phyloP scores from a whole-genome alignment of 495 filamentous ascomycete genomes.

The Collariella sp. region DNA sequence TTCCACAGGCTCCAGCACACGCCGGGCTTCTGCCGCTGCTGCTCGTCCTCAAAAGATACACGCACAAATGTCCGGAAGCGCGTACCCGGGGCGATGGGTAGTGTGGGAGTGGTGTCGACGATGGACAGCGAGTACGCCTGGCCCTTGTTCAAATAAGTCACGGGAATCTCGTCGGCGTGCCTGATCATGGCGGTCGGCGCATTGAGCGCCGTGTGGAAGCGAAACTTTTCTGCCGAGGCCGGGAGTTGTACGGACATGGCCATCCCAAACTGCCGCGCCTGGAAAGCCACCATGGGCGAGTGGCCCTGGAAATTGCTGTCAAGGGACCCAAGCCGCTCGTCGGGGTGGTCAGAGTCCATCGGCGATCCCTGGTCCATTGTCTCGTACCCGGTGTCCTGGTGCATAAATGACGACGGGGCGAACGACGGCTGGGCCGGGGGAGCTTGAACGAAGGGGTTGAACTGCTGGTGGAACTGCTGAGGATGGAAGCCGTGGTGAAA shows the following conservation, averaged over 20 bases:
- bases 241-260: conserved; percentile 34
- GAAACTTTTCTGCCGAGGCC: conserved; percentile 58
- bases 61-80: conserved; percentile 81
- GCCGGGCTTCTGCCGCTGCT: conserved; percentile 72
- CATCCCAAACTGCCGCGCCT: conserved; percentile 34
- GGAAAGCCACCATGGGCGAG: conserved; percentile 40
- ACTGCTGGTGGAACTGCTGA: conserved; percentile 63
- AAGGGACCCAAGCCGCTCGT: conserved; percentile 42
- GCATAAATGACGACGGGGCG: conserved; percentile 71
- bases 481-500: conserved; percentile 52
- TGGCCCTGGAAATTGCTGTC: conserved; percentile 42
- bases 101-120: conserved; percentile 51
- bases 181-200: conserved; percentile 97
- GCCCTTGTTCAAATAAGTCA: conserved; percentile 96
- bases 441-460: conserved; percentile 63
- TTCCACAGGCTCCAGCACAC: conserved; percentile 96
- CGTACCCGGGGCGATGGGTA: conserved; percentile 38
- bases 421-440: conserved; percentile 50
- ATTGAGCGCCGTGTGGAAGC: conserved; percentile 82
- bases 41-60: conserved; percentile 89
- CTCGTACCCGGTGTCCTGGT: conserved; percentile 68
- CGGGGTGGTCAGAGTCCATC: conserved; percentile 40
- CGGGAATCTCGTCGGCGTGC: conserved; percentile 73
- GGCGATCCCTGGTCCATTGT: conserved; percentile 64
- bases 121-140: conserved; percentile 81